Base-by-base conservation (phyloP, 2,329 filamentous ascomycete genomes). In the Kalaharituber pfeilii region DNA sequence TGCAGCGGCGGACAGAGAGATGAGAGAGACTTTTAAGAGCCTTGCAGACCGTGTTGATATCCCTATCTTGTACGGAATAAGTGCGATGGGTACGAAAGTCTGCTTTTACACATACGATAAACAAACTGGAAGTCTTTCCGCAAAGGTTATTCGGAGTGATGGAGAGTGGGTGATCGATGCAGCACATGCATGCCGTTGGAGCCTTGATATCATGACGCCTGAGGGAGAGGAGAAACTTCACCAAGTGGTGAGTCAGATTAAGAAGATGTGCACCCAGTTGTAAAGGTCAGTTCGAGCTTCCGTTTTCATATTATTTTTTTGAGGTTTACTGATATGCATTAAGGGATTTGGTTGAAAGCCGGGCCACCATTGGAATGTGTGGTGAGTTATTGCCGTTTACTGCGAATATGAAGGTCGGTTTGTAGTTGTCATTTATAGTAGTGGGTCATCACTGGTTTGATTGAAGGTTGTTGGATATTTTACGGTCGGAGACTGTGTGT, bases 61-160 rank as follows among this genome's bases (percentile, higher is more conserved):
- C 13, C 22, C 30, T 8, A 51, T 11, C 15, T 18, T 51, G 24
- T 55, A 52, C 13, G 33, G 22, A 25, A 28, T 52, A 11, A 55
- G 53, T 5, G 8, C 25, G 2, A 26, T 55, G 7, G 49, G 53
- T 22, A 47, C 33, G 1, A 54, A 29, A 11, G 3, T 47, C 15
- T 54, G 30, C 30, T 18, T 52, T 6, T 54, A 52, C 36, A 25
- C 5, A 26, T 28, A 26, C 9, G 22, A 28, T 33, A 50, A 50
- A 22, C 29, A 44, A 29, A 52, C 13, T 44, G 27, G 49, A 15
- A 20, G 47, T 25, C 18, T 30, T 2, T n/a, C 29, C 29, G 47
- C 33, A 20, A 2, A 9, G 29, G 29, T 1, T 25, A 54, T 52
- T 51, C 22, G 15, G 8, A 27, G 15, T 7, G n/a, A 51, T 20